Percentiles rank a stretch among this genome's conserved stretches.
phyloP scores from a whole-genome alignment of 2,329 filamentous ascomycete species.

The Ciborinia camelliae region DNA sequence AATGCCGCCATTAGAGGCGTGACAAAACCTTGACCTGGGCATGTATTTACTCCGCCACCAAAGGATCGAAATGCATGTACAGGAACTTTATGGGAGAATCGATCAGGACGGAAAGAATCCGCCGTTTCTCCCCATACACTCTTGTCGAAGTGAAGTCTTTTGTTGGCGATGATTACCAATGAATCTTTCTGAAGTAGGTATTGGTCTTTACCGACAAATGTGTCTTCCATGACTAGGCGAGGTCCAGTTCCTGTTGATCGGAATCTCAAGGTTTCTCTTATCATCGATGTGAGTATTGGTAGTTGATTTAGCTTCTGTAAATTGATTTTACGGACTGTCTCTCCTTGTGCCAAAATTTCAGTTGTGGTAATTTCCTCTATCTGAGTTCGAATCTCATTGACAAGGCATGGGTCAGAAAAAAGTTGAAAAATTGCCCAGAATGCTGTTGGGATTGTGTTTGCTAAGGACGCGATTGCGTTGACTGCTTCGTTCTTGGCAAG shows the following conservation, averaged over 20 bases:
- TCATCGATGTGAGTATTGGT: background rate
- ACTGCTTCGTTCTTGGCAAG: slow-evolving; percentile 6
- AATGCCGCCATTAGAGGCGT: background rate
- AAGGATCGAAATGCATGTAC: slow-evolving; percentile 13
- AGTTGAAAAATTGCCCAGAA: slow-evolving; percentile 12
- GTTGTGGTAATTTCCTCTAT: background rate
- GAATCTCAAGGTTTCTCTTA: slow-evolving; percentile 5
- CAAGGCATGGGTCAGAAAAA: background rate
- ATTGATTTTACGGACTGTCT: background rate
- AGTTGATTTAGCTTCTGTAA: background rate
- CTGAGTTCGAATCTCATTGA: slow-evolving; percentile 8
- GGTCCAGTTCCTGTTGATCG: slow-evolving; percentile 5
- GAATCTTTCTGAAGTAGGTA: slow-evolving; percentile 15
- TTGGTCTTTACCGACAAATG: slow-evolving; percentile 11
- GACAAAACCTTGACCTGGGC: slow-evolving; percentile 4
- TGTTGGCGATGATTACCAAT: slow-evolving; percentile 7
- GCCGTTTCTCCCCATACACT: slow-evolving; percentile 2
- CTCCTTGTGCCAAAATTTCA: background rate
- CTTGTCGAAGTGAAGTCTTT: slow-evolving; percentile 12
- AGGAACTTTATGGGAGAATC: background rate
- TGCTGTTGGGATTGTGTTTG: slow-evolving; percentile 8
- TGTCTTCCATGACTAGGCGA: slow-evolving; percentile 9
- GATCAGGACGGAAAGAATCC: background rate
- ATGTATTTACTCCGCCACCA: slow-evolving; percentile 13
- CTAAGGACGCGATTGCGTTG: background rate